Evolutionary conservation across 495 filamentous ascomycete species (phyloP).

Genomic region (Neurospora sublineolata): DNA sequence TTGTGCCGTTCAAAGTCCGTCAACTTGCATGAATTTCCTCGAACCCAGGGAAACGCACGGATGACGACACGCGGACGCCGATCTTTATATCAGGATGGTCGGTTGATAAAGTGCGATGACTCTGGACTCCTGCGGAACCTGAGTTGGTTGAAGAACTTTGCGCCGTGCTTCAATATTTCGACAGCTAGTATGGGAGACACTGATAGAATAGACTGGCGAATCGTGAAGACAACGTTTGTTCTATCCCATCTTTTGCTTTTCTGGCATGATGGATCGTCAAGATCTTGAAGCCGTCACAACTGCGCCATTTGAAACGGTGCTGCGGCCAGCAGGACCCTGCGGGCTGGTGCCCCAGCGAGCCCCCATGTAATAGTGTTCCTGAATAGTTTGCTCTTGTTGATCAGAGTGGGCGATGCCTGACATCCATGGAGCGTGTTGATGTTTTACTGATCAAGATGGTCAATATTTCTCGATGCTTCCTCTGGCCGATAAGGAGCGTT

Average conservation of each 20-base stretch:
- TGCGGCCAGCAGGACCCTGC: neutral
- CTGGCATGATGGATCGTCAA: neutral
- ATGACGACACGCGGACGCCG: neutral
- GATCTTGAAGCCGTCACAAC: neutral
- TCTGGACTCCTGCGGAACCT: neutral
- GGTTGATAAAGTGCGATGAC: neutral
- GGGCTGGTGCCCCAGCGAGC: neutral
- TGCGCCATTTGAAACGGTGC: neutral
- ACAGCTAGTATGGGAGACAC: too few relatives aligned
- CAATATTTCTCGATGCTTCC: neutral
- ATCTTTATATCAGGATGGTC: neutral
- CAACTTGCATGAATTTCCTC: neutral
- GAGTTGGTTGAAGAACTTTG: neutral
- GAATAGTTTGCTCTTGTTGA: neutral
- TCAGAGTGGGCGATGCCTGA: neutral
- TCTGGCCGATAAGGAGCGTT: neutral
- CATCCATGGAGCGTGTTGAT: neutral
- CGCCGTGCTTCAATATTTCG: too few relatives aligned
- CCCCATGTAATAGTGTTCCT: neutral
- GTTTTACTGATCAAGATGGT: neutral
- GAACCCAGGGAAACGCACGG: neutral
- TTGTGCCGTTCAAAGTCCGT: neutral
- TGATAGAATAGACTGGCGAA: neutral
- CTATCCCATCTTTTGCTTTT: neutral
- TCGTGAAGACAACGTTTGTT: neutral